These are phyloP conservation scores for Pseudopediastrum boryanum DNA, from an alignment of 139 green algal genomes.

Conservation along the genomic window DNA sequence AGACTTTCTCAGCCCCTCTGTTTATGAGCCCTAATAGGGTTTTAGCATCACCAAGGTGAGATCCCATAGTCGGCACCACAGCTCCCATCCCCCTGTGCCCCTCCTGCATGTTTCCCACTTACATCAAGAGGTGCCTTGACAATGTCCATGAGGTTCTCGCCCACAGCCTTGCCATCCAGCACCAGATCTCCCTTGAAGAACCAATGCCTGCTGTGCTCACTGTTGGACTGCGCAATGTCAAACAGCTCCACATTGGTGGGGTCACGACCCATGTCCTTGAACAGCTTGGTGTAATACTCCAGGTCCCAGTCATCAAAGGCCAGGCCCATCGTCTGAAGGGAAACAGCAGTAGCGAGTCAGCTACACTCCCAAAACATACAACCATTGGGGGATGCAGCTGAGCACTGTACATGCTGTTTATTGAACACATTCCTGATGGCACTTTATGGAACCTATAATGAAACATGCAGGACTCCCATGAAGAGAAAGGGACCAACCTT, in stretches of 20 bases:
- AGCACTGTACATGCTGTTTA: too few relatives aligned
- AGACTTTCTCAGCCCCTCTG: too few relatives aligned
- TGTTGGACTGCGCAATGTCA: slow-evolving; percentile 97
- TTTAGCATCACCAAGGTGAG: too few relatives aligned
- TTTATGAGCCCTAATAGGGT: too few relatives aligned
- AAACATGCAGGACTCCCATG: too few relatives aligned
- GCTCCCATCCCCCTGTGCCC: background rate
- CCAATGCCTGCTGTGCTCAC: slow-evolving; percentile 90
- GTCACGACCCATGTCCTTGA: slow-evolving; percentile 93
- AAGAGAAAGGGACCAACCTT: too few relatives aligned
- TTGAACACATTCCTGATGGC: too few relatives aligned
- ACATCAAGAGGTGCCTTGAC: slow-evolving; percentile 81
- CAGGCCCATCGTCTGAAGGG: slow-evolving; percentile 86
- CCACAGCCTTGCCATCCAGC: slow-evolving; percentile 82
- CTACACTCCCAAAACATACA: background rate
- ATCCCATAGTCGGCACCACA: too few relatives aligned
- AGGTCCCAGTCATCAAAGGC: slow-evolving; percentile 98
- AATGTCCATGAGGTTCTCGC: slow-evolving; percentile 82
- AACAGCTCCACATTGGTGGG: slow-evolving; percentile 99
- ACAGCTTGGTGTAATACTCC: slow-evolving; percentile 91
- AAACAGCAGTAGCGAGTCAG: background rate
- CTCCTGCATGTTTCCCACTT: background rate
- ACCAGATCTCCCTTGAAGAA: slow-evolving; percentile 92
- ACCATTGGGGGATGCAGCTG: background rate
- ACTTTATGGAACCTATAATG: too few relatives aligned